These are phyloP conservation scores for Pythium aquatile DNA, from an alignment of 352 stramenopile species.

Conservation along the genomic window DNA sequence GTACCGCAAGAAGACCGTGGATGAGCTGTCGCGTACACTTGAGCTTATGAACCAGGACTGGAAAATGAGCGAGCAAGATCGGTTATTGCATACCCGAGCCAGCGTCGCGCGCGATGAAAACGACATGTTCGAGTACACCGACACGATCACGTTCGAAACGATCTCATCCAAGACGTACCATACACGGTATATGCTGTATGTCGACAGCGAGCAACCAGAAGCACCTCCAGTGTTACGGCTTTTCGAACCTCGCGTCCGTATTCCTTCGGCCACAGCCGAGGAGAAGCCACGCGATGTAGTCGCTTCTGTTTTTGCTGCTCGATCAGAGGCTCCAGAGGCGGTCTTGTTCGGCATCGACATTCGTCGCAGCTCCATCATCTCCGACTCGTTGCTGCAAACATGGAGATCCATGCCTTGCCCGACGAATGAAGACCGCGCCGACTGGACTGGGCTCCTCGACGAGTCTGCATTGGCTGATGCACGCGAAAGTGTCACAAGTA, in stretches of 20 bases:
- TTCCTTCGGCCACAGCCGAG: neutral
- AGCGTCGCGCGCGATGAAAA: constrained; percentile 32
- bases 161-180: constrained; percentile 43
- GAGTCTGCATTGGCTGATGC: constrained; percentile 1
- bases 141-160: constrained; percentile 35
- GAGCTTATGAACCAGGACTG: constrained; percentile 55
- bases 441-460: constrained; percentile 10
- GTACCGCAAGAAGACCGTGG: constrained; percentile 47
- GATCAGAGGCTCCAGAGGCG: neutral
- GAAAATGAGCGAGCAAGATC: constrained; percentile 41
- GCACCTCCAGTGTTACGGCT: constrained; percentile 37
- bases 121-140: constrained; percentile 53
- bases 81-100: constrained; percentile 36
- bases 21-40: constrained; percentile 36
- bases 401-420: constrained; percentile 15
- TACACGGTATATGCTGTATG: constrained; percentile 46
- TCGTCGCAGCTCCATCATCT: constrained; percentile 8
- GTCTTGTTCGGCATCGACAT: constrained; percentile 9
- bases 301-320: neutral
- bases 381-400: constrained; percentile 2
- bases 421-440: neutral
- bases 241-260: constrained; percentile 11
- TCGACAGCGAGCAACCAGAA: constrained; percentile 28
- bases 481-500: neutral
- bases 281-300: neutral